A percentile compares a stretch with the other conserved stretches of the same genome.
phyloP scores from a whole-genome alignment of 2,329 filamentous ascomycete species.

The Aspergillus sp. region DNA sequence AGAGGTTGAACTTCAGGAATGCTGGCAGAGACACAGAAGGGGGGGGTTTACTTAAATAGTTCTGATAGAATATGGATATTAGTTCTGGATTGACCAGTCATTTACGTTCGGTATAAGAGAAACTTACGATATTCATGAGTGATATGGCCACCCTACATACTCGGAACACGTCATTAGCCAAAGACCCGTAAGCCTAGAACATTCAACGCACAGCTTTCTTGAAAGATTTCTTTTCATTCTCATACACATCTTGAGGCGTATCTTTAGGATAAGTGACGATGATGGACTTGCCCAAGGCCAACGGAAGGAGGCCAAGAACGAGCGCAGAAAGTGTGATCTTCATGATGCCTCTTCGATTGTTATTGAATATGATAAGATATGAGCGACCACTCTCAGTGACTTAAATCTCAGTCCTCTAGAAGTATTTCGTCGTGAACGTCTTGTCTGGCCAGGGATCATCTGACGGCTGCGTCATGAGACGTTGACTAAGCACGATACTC shows the following conservation, averaged over 20 bases:
- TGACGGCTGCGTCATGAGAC: conserved; percentile 8
- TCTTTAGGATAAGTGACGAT: conserved; percentile 72
- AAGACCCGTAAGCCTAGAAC: no score
- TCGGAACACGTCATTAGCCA: conserved; percentile 1
- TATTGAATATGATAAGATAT: no score
- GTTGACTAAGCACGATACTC: not conserved
- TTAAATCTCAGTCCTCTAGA: no score
- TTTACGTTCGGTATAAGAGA: not conserved
- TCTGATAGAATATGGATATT: conserved; percentile 18
- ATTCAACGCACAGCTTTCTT: conserved; percentile 51
- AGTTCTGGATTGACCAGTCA: not conserved
- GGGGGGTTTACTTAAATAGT: conserved; percentile 36
- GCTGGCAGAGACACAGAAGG: not conserved
- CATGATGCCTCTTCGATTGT: conserved; percentile 48
- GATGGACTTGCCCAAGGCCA: conserved; percentile 67
- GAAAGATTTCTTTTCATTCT: conserved; percentile 68
- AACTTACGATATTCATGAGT: conserved; percentile 74
- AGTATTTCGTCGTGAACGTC: no score
- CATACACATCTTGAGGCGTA: conserved; percentile 63
- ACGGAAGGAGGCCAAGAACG: conserved; percentile 54
- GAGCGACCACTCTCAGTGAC: no score
- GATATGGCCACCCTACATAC: conserved; percentile 60
- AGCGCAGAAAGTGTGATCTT: conserved; percentile 56
- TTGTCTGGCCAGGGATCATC: no score
- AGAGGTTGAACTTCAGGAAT: conserved; percentile 8